Evolutionary conservation across 352 stramenopile genomes (phyloP), one percentile per base, ranked within the genome.

Genomic region (Phytophthora kernoviae): DNA sequence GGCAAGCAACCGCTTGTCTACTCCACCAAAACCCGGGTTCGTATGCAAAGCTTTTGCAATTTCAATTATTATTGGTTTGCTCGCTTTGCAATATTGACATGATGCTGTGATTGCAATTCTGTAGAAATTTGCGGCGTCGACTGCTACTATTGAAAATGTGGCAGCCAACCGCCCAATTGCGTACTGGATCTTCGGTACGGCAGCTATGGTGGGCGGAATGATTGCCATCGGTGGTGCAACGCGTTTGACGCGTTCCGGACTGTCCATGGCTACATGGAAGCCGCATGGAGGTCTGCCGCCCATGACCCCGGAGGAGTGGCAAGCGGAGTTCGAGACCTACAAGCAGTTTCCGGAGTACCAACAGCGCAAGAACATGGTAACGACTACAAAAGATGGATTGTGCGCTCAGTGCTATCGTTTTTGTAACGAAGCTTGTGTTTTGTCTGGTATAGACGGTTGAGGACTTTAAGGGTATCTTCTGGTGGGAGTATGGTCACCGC

Each of bases 381-480:
- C 60, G 74, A 30, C 8, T 15, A 27, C 58, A 5, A 10, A 5
- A 22, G 34, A 33, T 57, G 22, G 9, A 43, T 3, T 43, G 9
- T 61, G 37, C n/a, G 21, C 14, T n/a, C 50, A 56, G 39, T 10
- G 22, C n/a, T 24, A 24, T 12, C 43, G 15, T 36, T 49, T 33
- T 49, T 47, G 5, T 20, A 18, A 30, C 32, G 26, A 22, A 41
- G 11, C 7, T 53, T 11, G 58, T 48, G 21, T 18, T 26, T 17
- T 64, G 7, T 47, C 48, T 18, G 40, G 2, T 33, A 12, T 66
- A 92, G 96, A 98, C 89, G 10, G 56, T 99, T 46, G 94, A 98
- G 2, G 98, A 99, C 43, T 99, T 99, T 75, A 99, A 99, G 81
- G 89, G 83, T 20, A 99, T 99, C 65, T 99, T 97, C 60, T 98